Percentiles rank a stretch among this genome's conserved stretches.
These are phyloP conservation scores for Oxytropis ochrocephala DNA, from an alignment of 306 rosid species.

Conservation along the genomic window DNA sequence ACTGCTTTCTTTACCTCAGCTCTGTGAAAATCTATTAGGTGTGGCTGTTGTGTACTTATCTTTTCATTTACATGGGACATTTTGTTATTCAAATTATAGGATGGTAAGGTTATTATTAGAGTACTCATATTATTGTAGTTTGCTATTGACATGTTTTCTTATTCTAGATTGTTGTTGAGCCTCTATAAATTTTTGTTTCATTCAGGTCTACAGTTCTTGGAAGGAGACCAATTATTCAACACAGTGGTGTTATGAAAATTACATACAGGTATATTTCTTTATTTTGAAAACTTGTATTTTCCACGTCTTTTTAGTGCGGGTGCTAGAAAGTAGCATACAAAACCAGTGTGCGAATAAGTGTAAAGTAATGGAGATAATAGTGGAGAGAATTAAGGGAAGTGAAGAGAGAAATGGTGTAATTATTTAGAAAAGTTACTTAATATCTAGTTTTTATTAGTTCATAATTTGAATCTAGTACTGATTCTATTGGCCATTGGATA, in stretches of 20 bases:
- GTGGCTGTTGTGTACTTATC: neutral
- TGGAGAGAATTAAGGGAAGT: neutral
- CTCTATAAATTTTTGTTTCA: neutral
- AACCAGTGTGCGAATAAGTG: neutral
- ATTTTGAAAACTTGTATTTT: neutral
- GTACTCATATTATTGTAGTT: neutral
- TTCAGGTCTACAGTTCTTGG: slow-evolving; percentile 91
- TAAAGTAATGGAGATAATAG: neutral
- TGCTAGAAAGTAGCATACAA: neutral
- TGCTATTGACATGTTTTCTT: neutral
- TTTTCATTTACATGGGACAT: neutral
- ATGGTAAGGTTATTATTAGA: neutral
- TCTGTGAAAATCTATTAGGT: neutral
- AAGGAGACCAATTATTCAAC: slow-evolving; percentile 93
- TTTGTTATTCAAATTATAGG: neutral
- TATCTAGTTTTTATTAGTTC: neutral
- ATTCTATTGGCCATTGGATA: neutral
- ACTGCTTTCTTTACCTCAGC: neutral
- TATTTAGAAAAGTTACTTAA: neutral
- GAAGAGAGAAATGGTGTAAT: neutral
- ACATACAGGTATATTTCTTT: slow-evolving; percentile 60
- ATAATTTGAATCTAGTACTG: neutral
- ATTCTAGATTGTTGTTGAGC: slow-evolving; percentile 1
- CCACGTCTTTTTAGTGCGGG: neutral
- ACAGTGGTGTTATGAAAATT: slow-evolving; percentile 94